A percentile compares a stretch with the other conserved stretches of the same genome.
These are phyloP conservation scores for Arthrobotrys musiformis DNA, from an alignment of 2,329 filamentous ascomycete species.

Conservation along the genomic window DNA sequence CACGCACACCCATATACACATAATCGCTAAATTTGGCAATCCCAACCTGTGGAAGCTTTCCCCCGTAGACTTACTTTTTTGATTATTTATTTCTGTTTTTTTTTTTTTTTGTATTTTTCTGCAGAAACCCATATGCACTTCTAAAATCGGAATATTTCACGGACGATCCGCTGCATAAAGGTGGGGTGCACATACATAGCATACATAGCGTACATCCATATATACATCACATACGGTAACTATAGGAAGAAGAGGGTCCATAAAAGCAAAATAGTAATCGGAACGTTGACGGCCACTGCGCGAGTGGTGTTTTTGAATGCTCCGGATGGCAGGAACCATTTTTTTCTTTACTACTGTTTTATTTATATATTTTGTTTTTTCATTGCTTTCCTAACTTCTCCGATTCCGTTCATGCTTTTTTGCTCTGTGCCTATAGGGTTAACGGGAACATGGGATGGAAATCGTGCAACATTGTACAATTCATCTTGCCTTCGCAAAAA, in stretches of 20 bases:
- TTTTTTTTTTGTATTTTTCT: not conserved
- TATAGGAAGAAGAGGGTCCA: not conserved
- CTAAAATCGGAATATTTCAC: conserved; percentile 53
- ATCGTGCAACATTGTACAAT: conserved; percentile 43
- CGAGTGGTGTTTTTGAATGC: not conserved
- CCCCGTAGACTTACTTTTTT: not conserved
- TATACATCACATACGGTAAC: no score
- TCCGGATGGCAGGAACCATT: not conserved
- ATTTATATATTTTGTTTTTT: conserved; percentile 12
- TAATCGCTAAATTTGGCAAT: conserved; percentile 51
- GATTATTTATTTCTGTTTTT: not conserved
- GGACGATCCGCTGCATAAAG: conserved; percentile 50
- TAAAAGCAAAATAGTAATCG: not conserved
- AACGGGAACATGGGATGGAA: conserved; percentile 15
- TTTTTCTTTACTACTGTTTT: no score
- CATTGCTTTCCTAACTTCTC: not conserved
- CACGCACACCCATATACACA: no score
- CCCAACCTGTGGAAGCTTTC: conserved; percentile 30
- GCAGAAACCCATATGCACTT: conserved; percentile 14
- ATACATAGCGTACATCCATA: no score
- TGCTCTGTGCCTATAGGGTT: conserved; percentile 6
- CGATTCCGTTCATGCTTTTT: not conserved
- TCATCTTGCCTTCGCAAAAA: conserved; percentile 26
- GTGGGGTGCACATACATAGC: conserved; percentile 26
- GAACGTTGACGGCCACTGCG: not conserved